Evolutionary conservation across 1,139 yeast genomes (phyloP), one percentile per base, ranked within the genome.

Genomic region (Kluyveromyces sp.): DNA sequence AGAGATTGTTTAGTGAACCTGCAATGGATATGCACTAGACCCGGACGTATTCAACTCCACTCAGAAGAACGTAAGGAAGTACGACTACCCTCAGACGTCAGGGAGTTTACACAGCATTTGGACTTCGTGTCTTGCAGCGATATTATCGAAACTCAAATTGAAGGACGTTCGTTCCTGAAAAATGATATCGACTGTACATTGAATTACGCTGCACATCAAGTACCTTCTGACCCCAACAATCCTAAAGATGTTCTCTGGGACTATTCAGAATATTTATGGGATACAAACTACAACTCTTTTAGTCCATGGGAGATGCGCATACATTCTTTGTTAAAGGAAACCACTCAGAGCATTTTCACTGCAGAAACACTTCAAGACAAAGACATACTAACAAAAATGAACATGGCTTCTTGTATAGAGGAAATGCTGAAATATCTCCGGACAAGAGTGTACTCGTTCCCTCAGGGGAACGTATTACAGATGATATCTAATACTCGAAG

Each of bases 1-100:
- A 66, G 94, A 40, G 69, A 68, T 45, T 68, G 77, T 20, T 59
- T 86, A 9, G 68, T 73, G 57, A 66, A 68, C 4, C 66, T 83
- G 33, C 94, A 86, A 57, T 70, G 75, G 49, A 51, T 78, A 50
- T 80, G 51, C 18, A 42, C 49, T 7, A 34, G 45, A 3, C 51
- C 54, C 9, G 49, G 45, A 11, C 36, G 32, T 3, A 37, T 44
- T n/a, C 40, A 36, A 6, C 33, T 15, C 4, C 30, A 22, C 6
- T 9, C 26, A 9, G 9, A 6, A 6, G 9, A 9, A 6, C 8
- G 9, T 22, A 22, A 9, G 9, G 8, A 22, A 6, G 6, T 9
- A 6, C 9, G 8, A 22, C 26, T 22, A 9, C 26, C 26, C 6
- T 22, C 26, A 3, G 13, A 36, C 28, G 11, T 55, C 19, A 39